phyloP scores from a whole-genome alignment of 31 red algal species.

The Asparagopsis taxiformis region DNA sequence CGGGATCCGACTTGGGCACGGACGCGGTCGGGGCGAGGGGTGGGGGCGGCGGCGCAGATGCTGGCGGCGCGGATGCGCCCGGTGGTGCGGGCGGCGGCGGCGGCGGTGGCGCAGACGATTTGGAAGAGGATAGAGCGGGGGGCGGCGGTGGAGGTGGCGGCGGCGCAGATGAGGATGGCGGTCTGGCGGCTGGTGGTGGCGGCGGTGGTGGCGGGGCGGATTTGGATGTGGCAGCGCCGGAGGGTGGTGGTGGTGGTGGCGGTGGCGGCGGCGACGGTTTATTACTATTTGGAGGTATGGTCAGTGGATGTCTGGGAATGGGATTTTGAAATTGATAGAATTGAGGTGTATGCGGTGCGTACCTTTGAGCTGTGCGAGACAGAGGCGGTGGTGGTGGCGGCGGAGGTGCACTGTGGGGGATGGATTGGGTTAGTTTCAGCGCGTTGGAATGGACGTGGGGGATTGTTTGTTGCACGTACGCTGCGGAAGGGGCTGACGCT shows the following conservation, averaged over 20 bases:
- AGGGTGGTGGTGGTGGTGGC: not conserved
- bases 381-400: too few species aligned
- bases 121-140: not conserved
- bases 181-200: not conserved
- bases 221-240: not conserved
- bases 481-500: too few species aligned
- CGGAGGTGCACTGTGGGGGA: too few species aligned
- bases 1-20: not conserved
- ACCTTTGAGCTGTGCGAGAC: too few species aligned
- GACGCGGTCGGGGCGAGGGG: not conserved
- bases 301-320: too few species aligned
- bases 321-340: too few species aligned
- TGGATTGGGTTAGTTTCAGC: too few species aligned
- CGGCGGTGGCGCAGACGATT: conserved; percentile 14
- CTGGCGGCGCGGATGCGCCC: not conserved
- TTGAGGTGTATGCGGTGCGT: too few species aligned
- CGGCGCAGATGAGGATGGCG: not conserved
- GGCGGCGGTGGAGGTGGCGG: not conserved
- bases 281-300: too few species aligned
- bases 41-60: not conserved
- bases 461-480: too few species aligned
- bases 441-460: too few species aligned
- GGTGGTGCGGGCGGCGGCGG: not conserved
- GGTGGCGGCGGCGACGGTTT: not conserved
- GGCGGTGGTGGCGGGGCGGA: not conserved